A percentile compares a stretch with the other conserved stretches of the same genome.
phyloP scores from a whole-genome alignment of 2,329 filamentous ascomycete genomes.

The Cercospora sp. region DNA sequence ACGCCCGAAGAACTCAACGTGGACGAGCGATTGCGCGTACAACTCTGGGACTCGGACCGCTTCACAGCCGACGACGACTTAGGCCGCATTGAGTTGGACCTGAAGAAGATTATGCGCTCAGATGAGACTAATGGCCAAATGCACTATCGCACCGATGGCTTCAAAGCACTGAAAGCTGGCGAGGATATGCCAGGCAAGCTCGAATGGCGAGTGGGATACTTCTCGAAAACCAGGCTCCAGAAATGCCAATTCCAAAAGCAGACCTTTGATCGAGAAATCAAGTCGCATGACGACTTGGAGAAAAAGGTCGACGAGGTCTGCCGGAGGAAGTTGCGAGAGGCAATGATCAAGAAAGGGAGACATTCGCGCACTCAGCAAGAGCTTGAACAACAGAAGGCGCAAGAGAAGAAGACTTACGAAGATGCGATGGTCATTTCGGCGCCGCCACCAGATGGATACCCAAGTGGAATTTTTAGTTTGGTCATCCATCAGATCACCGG shows the following conservation, averaged over 20 bases:
- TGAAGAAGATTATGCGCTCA: constrained; percentile 64
- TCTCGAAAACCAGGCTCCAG: constrained; percentile 64
- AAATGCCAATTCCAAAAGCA: constrained; percentile 62
- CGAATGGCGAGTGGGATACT: constrained; percentile 71
- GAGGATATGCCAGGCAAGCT: constrained; percentile 69
- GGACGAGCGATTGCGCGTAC: constrained; percentile 61
- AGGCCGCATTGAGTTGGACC: constrained; percentile 67
- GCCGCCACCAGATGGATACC: constrained; percentile 62
- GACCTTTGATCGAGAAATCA: constrained; percentile 59
- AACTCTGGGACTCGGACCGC: constrained; percentile 75
- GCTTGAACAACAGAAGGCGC: constrained; percentile 65
- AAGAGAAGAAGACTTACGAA: constrained; percentile 60
- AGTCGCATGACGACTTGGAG: constrained; percentile 59
- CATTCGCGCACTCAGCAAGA: constrained; percentile 48
- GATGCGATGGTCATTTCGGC: constrained; percentile 68
- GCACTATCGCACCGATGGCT: constrained; percentile 63
- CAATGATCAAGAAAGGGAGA: constrained; percentile 56
- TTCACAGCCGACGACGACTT: constrained; percentile 72
- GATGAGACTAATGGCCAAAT: constrained; percentile 62
- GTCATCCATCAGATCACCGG: constrained; percentile 73
- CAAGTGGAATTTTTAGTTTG: constrained; percentile 67
- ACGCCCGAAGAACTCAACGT: constrained; percentile 71
- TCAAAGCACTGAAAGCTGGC: constrained; percentile 63
- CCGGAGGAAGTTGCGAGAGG: constrained; percentile 65
- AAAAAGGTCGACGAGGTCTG: constrained; percentile 56